Percentiles rank a stretch among this genome's conserved stretches.
These are phyloP conservation scores for Gryganskiella cystojenkinii DNA, from an alignment of 192 early-diverging fungal species.

Conservation along the genomic window DNA sequence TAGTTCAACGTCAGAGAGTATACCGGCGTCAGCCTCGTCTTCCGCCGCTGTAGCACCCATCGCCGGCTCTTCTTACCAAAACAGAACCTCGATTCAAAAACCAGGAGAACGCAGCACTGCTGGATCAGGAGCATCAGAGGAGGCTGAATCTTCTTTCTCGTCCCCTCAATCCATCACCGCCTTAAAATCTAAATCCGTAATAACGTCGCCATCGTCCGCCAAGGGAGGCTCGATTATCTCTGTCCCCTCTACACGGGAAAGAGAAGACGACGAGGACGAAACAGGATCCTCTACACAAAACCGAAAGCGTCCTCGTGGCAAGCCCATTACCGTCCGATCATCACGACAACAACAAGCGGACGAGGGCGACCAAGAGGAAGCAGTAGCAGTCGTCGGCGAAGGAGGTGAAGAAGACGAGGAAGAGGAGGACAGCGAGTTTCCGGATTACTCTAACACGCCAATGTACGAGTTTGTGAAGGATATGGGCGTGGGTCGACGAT, in stretches of 20 bases:
- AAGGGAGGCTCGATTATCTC: constrained; percentile 31
- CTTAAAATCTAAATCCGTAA: neutral
- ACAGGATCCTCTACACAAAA: neutral
- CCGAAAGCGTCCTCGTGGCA: constrained; percentile 25
- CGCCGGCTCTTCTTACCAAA: too few species aligned
- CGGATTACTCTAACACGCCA: constrained; percentile 42
- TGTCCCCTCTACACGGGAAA: constrained; percentile 20
- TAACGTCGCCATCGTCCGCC: neutral
- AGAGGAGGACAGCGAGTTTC: constrained; percentile 15
- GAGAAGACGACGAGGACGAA: constrained; percentile 15
- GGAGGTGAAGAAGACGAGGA: constrained; percentile 12
- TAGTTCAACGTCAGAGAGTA: too few species aligned
- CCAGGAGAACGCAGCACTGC: neutral
- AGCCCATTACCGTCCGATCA: constrained; percentile 1
- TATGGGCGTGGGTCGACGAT: constrained; percentile 34
- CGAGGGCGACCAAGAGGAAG: constrained; percentile 1
- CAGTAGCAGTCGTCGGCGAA: neutral
- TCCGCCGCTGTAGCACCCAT: neutral
- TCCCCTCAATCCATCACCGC: neutral
- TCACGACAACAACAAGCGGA: neutral
- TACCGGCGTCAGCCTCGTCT: neutral
- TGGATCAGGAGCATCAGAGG: neutral
- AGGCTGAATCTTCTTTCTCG: neutral
- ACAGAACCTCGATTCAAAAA: neutral
- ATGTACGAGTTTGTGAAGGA: constrained; percentile 49